Percentiles rank a stretch among this genome's conserved stretches.
Evolutionary conservation across 306 rosid species (phyloP).

Genomic region (Quercus cerris): DNA sequence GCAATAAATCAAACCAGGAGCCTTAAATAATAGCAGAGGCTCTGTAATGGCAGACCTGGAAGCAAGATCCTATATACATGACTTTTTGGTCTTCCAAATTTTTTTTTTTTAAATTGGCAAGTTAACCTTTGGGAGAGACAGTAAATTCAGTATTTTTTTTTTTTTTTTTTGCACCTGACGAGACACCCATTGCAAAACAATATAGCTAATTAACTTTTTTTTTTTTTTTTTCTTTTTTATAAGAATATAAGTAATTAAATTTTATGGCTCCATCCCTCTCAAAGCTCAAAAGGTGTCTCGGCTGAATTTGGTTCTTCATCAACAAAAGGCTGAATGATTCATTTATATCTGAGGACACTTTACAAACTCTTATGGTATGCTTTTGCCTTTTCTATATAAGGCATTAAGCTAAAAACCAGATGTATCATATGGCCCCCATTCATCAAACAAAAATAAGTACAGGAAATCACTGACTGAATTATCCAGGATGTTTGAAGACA

Average conservation of each 20-base stretch:
- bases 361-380: not conserved
- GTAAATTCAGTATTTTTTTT: too few relatives aligned
- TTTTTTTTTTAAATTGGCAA: not conserved
- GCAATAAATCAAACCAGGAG: not conserved
- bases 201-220: not conserved
- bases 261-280: not conserved
- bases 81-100: not conserved
- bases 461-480: not conserved
- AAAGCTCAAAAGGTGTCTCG: not conserved
- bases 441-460: not conserved
- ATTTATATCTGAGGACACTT: not conserved
- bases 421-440: not conserved
- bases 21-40: not conserved
- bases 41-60: not conserved
- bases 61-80: not conserved
- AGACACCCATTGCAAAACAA: too few relatives aligned
- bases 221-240: not conserved
- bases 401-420: not conserved
- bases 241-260: not conserved
- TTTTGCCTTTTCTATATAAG: not conserved
- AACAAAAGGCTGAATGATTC: too few relatives aligned
- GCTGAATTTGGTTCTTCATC: not conserved
- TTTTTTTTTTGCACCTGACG: too few relatives aligned
- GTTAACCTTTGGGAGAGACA: not conserved
- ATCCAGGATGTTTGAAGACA: slow-evolving; percentile 15